Evolutionary conservation across 768 basidiomycete genomes (phyloP).

Genomic region (Hypholoma fasciculare): DNA sequence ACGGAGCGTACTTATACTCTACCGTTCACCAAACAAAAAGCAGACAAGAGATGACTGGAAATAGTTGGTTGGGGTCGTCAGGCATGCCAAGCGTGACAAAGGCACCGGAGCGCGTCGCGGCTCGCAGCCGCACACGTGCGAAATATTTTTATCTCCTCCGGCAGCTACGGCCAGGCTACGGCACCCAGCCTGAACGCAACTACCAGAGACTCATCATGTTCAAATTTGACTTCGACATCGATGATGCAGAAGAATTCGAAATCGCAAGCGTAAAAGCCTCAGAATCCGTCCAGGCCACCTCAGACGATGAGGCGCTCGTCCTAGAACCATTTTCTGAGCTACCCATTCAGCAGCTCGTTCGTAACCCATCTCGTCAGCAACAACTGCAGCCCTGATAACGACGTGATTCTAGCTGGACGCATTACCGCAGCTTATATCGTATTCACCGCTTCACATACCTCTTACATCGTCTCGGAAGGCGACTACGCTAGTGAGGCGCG

Average conservation of each 20-base stretch:
- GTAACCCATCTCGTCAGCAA: constrained; percentile 19
- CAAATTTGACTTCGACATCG: constrained; percentile 15
- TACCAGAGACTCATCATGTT: constrained; percentile 6
- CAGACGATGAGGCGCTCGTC: not conserved
- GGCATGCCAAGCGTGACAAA: too few relatives aligned
- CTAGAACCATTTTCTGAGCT: constrained; percentile 32
- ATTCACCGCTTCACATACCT: constrained; percentile 67
- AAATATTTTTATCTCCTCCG: not conserved
- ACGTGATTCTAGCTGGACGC: constrained; percentile 51
- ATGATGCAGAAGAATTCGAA: constrained; percentile 12
- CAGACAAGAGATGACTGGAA: not conserved
- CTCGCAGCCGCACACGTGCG: not conserved
- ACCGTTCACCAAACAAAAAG: too few relatives aligned
- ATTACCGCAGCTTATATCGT: constrained; percentile 76
- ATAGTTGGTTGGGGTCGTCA: too few relatives aligned
- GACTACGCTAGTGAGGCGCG: constrained; percentile 66
- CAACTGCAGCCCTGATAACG: constrained; percentile 2
- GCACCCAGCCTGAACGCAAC: not conserved
- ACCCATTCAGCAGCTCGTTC: constrained; percentile 33
- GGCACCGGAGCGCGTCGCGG: not conserved
- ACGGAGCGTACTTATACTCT: not conserved
- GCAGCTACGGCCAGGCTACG: not conserved
- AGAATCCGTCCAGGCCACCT: not conserved
- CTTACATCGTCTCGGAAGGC: constrained; percentile 30
- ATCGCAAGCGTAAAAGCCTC: constrained; percentile 2